phyloP scores from a whole-genome alignment of 495 filamentous ascomycete genomes.

The Penicillium atrosanguineum region DNA sequence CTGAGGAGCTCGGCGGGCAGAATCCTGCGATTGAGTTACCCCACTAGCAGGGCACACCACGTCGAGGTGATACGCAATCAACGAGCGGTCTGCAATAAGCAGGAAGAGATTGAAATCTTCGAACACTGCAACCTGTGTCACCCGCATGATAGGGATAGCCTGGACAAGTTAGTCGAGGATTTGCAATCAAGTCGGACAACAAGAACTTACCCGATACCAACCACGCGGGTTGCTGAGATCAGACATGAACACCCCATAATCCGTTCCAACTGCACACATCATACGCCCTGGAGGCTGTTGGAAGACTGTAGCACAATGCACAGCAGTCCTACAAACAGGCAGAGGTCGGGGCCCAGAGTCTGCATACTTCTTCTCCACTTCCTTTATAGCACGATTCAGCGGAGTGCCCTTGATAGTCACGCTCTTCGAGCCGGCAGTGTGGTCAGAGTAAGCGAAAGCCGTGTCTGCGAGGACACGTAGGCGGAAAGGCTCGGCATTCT shows the following conservation, averaged over 20 bases:
- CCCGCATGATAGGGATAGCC: slow-evolving; percentile 69
- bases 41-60: slow-evolving; percentile 75
- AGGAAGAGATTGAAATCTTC: slow-evolving; percentile 94
- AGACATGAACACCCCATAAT: slow-evolving; percentile 87
- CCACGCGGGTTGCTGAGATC: slow-evolving; percentile 82
- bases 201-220: slow-evolving; percentile 71
- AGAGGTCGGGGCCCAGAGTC: slow-evolving; percentile 60
- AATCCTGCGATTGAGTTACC: slow-evolving; percentile 57
- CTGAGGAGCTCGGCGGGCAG: slow-evolving; percentile 74
- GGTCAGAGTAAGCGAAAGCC: slow-evolving; percentile 81
- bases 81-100: slow-evolving; percentile 82
- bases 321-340: slow-evolving; percentile 74
- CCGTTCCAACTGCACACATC: slow-evolving; percentile 93
- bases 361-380: slow-evolving; percentile 76
- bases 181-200: background rate
- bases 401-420: slow-evolving; percentile 82
- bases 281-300: slow-evolving; percentile 68
- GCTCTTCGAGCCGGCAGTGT: slow-evolving; percentile 47
- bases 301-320: slow-evolving; percentile 93
- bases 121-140: slow-evolving; percentile 91
- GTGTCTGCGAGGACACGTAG: slow-evolving; percentile 88
- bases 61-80: slow-evolving; percentile 94
- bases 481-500: slow-evolving; percentile 96
- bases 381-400: slow-evolving; percentile 82
- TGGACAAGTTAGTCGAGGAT: slow-evolving; percentile 32